Conservation (phyloP, 139 green algal species). For the Zygnema circumcarinatum region DNA sequence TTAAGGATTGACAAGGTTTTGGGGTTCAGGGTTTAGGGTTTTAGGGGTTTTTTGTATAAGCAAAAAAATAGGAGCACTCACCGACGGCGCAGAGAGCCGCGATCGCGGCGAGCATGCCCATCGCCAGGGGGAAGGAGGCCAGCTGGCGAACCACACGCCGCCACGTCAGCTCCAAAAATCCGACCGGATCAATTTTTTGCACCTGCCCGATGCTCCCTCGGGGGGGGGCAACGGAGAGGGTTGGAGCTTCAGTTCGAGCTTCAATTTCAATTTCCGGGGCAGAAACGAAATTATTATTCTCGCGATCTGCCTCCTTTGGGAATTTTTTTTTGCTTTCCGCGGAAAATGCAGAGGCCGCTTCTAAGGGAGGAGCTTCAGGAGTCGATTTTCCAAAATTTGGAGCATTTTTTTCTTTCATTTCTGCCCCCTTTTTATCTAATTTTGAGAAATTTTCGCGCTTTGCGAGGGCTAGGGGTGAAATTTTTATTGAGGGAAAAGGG, state of each 20-base stretch:
- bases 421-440: neutral
- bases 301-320: neutral
- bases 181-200: neutral
- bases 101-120: slow-evolving; percentile 85
- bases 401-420: neutral
- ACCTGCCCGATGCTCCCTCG: too few species aligned
- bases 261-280: neutral
- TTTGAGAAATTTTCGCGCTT: neutral
- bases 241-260: neutral
- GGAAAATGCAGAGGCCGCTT: neutral
- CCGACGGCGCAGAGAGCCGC: slow-evolving; percentile 82
- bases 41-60: neutral
- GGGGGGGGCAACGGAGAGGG: too few species aligned
- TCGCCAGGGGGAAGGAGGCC: slow-evolving; percentile 85
- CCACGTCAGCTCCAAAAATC: neutral
- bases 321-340: neutral
- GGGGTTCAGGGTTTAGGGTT: neutral
- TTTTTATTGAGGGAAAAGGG: too few species aligned
- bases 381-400: neutral
- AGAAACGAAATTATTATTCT: neutral
- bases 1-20: too few species aligned
- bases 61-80: neutral
- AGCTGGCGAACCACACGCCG: slow-evolving; percentile 57
- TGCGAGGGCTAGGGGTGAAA: neutral
- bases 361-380: too few species aligned